Base-by-base conservation (phyloP, 2,329 filamentous ascomycete genomes). In the Penicillium glabrum region DNA sequence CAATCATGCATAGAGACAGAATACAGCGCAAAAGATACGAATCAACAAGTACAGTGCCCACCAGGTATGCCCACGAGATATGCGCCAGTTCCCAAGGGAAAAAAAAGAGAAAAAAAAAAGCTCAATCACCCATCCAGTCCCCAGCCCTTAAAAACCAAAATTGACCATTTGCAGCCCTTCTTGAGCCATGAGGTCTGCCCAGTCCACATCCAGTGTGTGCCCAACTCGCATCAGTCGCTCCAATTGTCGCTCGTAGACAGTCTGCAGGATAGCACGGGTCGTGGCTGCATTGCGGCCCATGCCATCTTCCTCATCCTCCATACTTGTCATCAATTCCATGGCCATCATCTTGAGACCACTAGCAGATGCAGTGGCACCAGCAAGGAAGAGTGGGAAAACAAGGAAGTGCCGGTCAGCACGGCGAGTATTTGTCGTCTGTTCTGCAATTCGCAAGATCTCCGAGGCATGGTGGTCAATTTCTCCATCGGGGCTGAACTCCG, bases 311-410 rank as follows among this genome's bases (percentile, higher is more conserved):
- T 75, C 69, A 7, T 75, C 73, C 48, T 83, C 81, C 65, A 83
- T 73, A 7, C 66, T 70, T n/a, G 70, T 73, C 37, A 85, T 73
- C 49, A 83, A 62, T n/a, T 80, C 74, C 54, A 84, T 69, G 1
- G 79, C 79, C 61, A 75, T 71, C 52, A 72, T 71, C 64, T 83
- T 81, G 21, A 78, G 72, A 5, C 70, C 71, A 9, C 69, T 69
- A 24, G 77, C 72, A 0, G 65, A 69, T 2, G 77, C 77, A 19
- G 79, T 75, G 3, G 66, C 65, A 11, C 82, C 83, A 0, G 82
- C 80, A 56, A 85, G 76, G 64, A 85, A 84, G 0, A 84, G 61
- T 0, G 83, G 82, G 58, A 85, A 84, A 2, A 82, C 73, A 5
- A 81, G 65, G 54, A 80, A 80, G 23, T 79, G 75, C 16, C 75